A percentile compares a stretch with the other conserved stretches of the same genome.
These are phyloP conservation scores for Botrytis galanthina DNA, from an alignment of 2,329 filamentous ascomycete species.

Conservation along the genomic window DNA sequence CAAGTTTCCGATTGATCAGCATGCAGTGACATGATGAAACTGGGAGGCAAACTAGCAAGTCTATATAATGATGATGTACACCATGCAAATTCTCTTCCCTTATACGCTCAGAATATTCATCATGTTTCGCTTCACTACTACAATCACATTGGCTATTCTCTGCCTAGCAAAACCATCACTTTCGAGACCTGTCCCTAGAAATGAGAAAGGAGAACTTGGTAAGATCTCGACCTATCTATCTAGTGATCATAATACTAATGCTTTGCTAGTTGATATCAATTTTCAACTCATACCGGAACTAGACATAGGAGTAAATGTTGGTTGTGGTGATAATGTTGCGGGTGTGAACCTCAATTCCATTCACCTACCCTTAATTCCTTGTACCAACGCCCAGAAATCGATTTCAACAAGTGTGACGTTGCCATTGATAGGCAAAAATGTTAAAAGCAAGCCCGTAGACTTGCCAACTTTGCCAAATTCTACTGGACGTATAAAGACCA, in stretches of 20 bases:
- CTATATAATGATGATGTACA: conserved; percentile 3
- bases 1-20: conserved; percentile 3
- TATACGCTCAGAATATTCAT: background rate
- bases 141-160: background rate
- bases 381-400: background rate
- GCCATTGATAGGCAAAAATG: background rate
- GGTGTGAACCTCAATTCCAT: background rate
- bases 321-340: background rate
- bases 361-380: background rate
- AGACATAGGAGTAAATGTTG: background rate
- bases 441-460: background rate
- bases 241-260: background rate
- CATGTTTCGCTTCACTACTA: background rate
- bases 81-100: background rate
- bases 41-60: background rate
- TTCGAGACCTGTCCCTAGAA: background rate
- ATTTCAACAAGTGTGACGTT: background rate
- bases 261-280: background rate
- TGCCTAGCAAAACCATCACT: background rate
- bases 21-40: background rate
- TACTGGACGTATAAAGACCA: background rate
- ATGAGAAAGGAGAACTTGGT: background rate
- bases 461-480: background rate
- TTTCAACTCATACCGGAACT: background rate
- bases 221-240: background rate